phyloP scores from a whole-genome alignment of 305 asterid species.

The Fraxinus floribunda region DNA sequence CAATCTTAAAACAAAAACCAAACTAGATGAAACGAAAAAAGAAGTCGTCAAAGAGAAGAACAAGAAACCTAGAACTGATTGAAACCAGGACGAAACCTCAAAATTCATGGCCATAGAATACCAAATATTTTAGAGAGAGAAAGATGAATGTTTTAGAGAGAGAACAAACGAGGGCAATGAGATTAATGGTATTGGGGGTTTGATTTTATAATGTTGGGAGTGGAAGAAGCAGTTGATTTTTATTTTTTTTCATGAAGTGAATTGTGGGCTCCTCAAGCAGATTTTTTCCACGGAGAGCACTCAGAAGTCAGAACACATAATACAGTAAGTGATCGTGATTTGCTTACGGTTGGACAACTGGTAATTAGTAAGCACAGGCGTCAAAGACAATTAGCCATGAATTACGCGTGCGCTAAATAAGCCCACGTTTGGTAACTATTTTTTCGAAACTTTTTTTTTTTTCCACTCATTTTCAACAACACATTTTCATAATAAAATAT shows the following conservation, averaged over 20 bases:
- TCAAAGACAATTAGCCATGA: neutral
- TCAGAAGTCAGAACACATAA: neutral
- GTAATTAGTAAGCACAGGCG: neutral
- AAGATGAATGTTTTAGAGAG: neutral
- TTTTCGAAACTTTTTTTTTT: too few relatives aligned
- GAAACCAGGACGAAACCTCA: neutral
- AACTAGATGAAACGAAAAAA: neutral
- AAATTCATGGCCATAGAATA: constrained; percentile 3
- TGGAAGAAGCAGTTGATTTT: neutral
- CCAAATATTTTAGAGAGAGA: neutral
- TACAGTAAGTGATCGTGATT: neutral
- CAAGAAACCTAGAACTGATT: neutral
- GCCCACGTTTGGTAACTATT: too few relatives aligned
- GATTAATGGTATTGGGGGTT: neutral
- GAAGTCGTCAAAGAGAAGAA: neutral
- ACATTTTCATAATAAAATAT: too few relatives aligned
- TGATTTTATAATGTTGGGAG: neutral
- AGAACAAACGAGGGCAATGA: neutral
- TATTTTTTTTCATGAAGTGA: neutral
- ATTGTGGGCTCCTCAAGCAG: neutral
- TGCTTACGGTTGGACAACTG: too few relatives aligned
- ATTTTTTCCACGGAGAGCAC: neutral
- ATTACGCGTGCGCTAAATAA: neutral
- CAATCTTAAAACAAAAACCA: neutral
- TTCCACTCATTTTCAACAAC: too few relatives aligned